phyloP scores from a whole-genome alignment of 768 basidiomycete genomes.

The Rhodosporidiobolus sp. region DNA sequence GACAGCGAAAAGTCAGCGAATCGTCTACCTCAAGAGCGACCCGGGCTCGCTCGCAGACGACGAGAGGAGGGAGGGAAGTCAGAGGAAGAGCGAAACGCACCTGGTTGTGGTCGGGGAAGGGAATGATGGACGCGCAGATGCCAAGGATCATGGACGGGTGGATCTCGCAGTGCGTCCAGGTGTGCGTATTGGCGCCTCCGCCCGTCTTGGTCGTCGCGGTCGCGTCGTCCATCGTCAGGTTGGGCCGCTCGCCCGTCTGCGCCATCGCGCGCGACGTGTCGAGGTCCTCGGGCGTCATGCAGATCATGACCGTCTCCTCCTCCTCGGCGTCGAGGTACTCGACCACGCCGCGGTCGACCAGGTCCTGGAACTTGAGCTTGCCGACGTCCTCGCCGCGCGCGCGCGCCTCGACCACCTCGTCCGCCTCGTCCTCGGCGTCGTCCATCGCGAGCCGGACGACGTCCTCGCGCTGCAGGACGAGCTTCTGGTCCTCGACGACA shows the following conservation, averaged over 20 bases:
- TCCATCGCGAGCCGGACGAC: constrained; percentile 62
- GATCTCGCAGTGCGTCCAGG: constrained; percentile 99
- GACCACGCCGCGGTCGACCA: constrained; percentile 82
- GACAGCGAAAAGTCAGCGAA: constrained; percentile 27
- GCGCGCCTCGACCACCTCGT: constrained; percentile 39
- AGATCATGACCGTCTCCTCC: constrained; percentile 99
- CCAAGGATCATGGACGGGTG: constrained; percentile 99
- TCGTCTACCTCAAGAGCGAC: background rate
- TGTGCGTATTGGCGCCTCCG: constrained; percentile 69
- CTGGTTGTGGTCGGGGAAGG: constrained; percentile 99
- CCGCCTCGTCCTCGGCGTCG: constrained; percentile 63
- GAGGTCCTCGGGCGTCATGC: constrained; percentile 95
- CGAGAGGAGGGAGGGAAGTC: background rate
- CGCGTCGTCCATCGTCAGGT: constrained; percentile 69
- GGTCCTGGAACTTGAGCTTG: constrained; percentile 72
- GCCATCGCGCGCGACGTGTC: constrained; percentile 71
- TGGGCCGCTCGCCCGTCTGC: constrained; percentile 51
- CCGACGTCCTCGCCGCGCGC: constrained; percentile 12
- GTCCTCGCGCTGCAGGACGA: constrained; percentile 78
- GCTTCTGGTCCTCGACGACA: constrained; percentile 73
- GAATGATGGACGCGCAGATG: constrained; percentile 97
- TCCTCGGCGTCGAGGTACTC: constrained; percentile 97
- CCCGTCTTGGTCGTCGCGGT: constrained; percentile 78
- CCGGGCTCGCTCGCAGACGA: background rate
- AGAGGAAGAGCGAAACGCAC: too few species aligned